Conservation (phyloP, 2,329 filamentous ascomycete genomes). For the Apiospora sp. region DNA sequence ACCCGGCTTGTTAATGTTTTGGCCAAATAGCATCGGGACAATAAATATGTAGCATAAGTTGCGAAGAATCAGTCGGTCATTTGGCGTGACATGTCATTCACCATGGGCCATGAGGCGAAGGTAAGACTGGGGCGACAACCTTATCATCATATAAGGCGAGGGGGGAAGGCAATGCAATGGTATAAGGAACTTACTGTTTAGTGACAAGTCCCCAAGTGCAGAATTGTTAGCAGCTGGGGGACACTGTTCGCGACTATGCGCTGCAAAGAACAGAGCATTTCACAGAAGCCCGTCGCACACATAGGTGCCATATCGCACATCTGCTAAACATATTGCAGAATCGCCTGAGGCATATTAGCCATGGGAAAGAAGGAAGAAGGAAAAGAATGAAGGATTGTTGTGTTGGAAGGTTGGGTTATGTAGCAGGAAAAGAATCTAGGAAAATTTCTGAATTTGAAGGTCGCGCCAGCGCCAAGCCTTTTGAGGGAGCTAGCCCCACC, state of each 20-base stretch:
- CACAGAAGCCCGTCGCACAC: not conserved
- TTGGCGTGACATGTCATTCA: slow-evolving; percentile 64
- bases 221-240: not conserved
- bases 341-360: not conserved
- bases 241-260: not conserved
- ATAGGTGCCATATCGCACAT: not conserved
- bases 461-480: slow-evolving; percentile 18
- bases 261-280: not conserved
- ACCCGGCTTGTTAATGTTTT: slow-evolving; percentile 28
- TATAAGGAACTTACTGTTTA: slow-evolving; percentile 12
- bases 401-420: slow-evolving; percentile 20
- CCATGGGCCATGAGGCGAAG: slow-evolving; percentile 51
- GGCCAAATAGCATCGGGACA: slow-evolving; percentile 3
- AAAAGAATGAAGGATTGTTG: not conserved
- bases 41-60: slow-evolving; percentile 23
- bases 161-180: slow-evolving; percentile 23
- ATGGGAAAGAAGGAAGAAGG: not conserved
- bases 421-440: not conserved
- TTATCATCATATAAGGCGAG: slow-evolving; percentile 57
- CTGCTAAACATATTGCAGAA: not conserved
- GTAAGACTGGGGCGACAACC: slow-evolving; percentile 68
- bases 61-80: slow-evolving; percentile 52
- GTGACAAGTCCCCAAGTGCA: not conserved
- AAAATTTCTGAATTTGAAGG: slow-evolving; percentile 23
- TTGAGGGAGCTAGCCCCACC: not conserved